Evolutionary conservation across 192 early-diverging fungal species (phyloP).

Genomic region (Thoreauomyces humboldtii): DNA sequence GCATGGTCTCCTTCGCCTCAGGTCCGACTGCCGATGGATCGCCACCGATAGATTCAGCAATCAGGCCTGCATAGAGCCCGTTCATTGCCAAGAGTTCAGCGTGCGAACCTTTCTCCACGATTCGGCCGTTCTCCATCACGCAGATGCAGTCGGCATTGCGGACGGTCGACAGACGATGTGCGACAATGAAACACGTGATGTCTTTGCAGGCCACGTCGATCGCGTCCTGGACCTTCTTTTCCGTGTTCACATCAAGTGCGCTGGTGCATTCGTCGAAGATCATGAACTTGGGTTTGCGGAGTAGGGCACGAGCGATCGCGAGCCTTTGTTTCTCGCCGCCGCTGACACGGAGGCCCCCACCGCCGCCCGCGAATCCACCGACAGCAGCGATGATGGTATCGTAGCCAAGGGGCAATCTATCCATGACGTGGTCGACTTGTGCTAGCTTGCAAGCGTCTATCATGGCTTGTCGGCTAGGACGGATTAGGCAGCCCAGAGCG

Average conservation of each 20-base stretch:
- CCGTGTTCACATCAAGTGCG: slow-evolving; percentile 71
- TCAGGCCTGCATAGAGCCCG: neutral
- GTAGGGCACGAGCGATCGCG: slow-evolving; percentile 82
- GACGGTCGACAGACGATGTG: slow-evolving; percentile 72
- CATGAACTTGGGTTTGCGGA: slow-evolving; percentile 82
- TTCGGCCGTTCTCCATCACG: slow-evolving; percentile 41
- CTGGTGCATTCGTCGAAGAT: slow-evolving; percentile 88
- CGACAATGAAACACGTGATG: slow-evolving; percentile 52
- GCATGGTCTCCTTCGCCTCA: too few species aligned
- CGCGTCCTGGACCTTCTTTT: slow-evolving; percentile 45
- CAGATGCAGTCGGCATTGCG: slow-evolving; percentile 63
- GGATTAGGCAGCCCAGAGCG: slow-evolving; percentile 5
- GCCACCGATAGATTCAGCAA: neutral
- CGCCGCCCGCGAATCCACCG: slow-evolving; percentile 58
- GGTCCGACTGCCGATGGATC: too few species aligned
- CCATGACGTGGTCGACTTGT: slow-evolving; percentile 46
- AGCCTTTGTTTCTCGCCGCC: slow-evolving; percentile 89
- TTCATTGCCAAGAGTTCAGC: slow-evolving; percentile 47
- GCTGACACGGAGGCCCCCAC: slow-evolving; percentile 51
- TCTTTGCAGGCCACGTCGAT: slow-evolving; percentile 14
- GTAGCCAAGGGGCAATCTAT: slow-evolving; percentile 67
- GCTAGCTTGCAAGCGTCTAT: slow-evolving; percentile 3
- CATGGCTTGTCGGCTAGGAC: slow-evolving; percentile 40
- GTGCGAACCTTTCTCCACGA: slow-evolving; percentile 60
- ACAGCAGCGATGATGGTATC: slow-evolving; percentile 78